Evolutionary conservation across 1,284 basidiomycete species (phyloP).

Genomic region (Rhodofomes roseus): DNA sequence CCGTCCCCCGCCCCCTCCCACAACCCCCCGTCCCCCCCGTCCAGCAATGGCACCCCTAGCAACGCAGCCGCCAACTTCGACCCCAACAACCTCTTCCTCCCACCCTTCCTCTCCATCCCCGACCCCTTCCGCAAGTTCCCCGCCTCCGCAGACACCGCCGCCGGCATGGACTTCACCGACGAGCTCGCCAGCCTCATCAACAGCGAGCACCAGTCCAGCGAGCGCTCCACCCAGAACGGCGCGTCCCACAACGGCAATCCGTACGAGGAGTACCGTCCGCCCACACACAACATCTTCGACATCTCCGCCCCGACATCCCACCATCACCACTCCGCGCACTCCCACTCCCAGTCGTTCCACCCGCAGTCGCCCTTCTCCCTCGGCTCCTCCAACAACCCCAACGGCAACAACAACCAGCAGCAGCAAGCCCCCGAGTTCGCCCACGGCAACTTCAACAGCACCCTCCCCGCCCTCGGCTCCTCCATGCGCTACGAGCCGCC

Average conservation of each 20-base stretch:
- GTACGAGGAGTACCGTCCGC: constrained; percentile 34
- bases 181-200: constrained; percentile 60
- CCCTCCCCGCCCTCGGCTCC: constrained; percentile 57
- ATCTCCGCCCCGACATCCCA: constrained; percentile 46
- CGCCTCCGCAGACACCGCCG: constrained; percentile 21
- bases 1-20: constrained; percentile 42
- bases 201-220: constrained; percentile 27
- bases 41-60: constrained; percentile 29
- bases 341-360: constrained; percentile 17
- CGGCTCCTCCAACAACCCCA: constrained; percentile 9
- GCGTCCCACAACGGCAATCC: constrained; percentile 17
- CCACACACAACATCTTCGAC: constrained; percentile 71
- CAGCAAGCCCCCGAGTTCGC: constrained; percentile 24
- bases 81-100: constrained; percentile 38
- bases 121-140: constrained; percentile 51
- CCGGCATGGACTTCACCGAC: constrained; percentile 55
- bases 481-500: constrained; percentile 49
- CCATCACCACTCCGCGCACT: constrained; percentile 19
- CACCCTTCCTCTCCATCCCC: constrained; percentile 39
- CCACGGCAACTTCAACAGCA: constrained; percentile 49
- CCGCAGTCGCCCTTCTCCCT: constrained; percentile 20
- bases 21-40: constrained; percentile 37
- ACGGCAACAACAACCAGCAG: constrained; percentile 6
- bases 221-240: constrained; percentile 34
- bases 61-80: constrained; percentile 25